Evolutionary conservation across 495 filamentous ascomycete genomes (phyloP).

Genomic region (Penicillium desertorum): DNA sequence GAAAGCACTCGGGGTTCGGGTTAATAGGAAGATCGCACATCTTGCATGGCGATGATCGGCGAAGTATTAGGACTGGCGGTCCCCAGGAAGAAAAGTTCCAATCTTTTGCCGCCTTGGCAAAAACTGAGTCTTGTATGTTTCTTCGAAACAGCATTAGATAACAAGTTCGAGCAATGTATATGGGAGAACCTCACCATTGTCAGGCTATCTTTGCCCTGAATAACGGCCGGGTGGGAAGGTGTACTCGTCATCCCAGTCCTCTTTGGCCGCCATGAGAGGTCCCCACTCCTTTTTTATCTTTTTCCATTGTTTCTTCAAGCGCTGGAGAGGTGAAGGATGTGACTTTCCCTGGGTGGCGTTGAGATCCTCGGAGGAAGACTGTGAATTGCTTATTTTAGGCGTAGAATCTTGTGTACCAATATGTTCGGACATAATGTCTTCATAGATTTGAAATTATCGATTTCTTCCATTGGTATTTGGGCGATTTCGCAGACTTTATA

Average conservation of each 20-base stretch:
- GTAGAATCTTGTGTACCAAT: neutral
- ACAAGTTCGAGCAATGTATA: neutral
- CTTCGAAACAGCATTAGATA: neutral
- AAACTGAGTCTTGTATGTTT: neutral
- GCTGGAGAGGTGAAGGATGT: conserved; percentile 3
- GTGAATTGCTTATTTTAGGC: conserved; percentile 1
- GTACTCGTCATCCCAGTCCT: conserved; percentile 9
- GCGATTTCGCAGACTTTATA: conserved; percentile 3
- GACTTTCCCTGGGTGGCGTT: neutral
- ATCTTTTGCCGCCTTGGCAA: neutral
- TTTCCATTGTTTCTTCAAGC: conserved; percentile 8
- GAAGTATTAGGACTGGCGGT: neutral
- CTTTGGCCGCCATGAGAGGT: conserved; percentile 14
- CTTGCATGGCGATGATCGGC: neutral
- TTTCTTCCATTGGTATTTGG: neutral
- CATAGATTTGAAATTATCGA: neutral
- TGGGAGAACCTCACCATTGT: neutral
- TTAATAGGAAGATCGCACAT: neutral
- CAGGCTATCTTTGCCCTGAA: conserved; percentile 6
- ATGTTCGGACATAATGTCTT: neutral
- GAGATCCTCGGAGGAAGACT: neutral
- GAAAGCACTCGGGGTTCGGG: neutral
- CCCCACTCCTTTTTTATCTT: conserved; percentile 9
- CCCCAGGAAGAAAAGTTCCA: neutral
- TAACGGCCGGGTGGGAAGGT: conserved; percentile 12